A percentile compares a stretch with the other conserved stretches of the same genome.
Evolutionary conservation across 1,284 basidiomycete species (phyloP).

Genomic region (Melampsora americana): DNA sequence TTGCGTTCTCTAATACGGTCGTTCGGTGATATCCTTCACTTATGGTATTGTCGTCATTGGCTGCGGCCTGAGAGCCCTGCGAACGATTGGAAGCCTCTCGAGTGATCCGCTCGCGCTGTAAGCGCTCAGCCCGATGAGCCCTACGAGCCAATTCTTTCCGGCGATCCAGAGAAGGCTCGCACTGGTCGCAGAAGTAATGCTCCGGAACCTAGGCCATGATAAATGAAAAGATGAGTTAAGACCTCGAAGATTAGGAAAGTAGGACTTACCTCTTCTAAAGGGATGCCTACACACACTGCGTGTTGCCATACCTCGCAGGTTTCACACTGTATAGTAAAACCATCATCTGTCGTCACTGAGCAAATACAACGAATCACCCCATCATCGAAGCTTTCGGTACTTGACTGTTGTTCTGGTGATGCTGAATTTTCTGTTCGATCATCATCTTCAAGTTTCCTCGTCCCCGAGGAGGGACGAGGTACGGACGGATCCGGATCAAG

Average conservation of each 20-base stretch:
- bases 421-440: conserved; percentile 13
- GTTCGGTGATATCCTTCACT: neutral
- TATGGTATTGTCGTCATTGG: neutral
- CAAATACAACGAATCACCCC: conserved; percentile 65
- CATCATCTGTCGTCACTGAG: conserved; percentile 70
- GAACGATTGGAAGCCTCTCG: conserved; percentile 32
- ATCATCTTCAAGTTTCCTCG: conserved; percentile 2
- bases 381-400: conserved; percentile 25
- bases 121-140: conserved; percentile 28
- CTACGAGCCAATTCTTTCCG: conserved; percentile 34
- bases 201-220: conserved; percentile 65
- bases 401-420: conserved; percentile 16
- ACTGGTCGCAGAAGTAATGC: conserved; percentile 57
- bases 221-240: neutral
- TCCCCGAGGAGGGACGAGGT: neutral
- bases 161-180: conserved; percentile 48
- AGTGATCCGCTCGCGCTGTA: conserved; percentile 39
- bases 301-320: conserved; percentile 85
- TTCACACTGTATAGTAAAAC: conserved; percentile 89
- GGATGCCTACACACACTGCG: conserved; percentile 73
- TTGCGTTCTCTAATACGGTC: neutral
- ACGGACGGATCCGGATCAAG: neutral
- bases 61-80: neutral
- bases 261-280: conserved; percentile 58
- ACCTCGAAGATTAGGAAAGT: neutral